Evolutionary conservation across 208 protist genomes (phyloP), one percentile per base, ranked within the genome.

Genomic region (Trypanosoma mega): DNA sequence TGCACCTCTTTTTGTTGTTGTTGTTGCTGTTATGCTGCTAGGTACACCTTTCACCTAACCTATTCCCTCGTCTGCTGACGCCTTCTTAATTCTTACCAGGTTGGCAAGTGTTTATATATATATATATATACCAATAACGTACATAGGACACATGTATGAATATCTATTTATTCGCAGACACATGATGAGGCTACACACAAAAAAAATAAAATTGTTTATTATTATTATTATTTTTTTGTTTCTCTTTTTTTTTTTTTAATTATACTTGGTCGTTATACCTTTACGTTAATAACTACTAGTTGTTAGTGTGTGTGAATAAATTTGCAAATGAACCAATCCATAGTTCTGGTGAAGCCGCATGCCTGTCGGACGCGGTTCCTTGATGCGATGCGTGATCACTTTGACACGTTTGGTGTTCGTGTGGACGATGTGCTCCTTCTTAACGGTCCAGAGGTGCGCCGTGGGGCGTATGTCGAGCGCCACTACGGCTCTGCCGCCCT

Each of bases 261-360:
- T 3, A 46, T 50, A 4, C 23, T 52, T 34, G 18, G 2, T 21
- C 3, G 45, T 7, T 29, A 24, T 33, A 20, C 16, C 11, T 51
- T 1, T 49, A n/a, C n/a, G n/a, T n/a, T n/a, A n/a, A n/a, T n/a
- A n/a, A n/a, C n/a, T n/a, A n/a, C n/a, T n/a, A n/a, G n/a, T n/a
- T n/a, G 7, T 57, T 41, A 39, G 16, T 62, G 43, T 9, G 20
- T 50, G 12, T 20, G 27, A 16, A 16, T 29, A 16, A 46, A 54
- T 23, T 50, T 46, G 18, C 16, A 6, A 39, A 85, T 73, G 74
- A 86, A 85, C 60, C 63, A 39, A 14, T 70, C 85, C 3, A 75
- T 90, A 50, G 54, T 92, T 29, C 47, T 92, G 48, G 48, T 92
- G 34, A 74, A 80, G 39, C 85, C 85, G 11, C 60, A 85, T 29